These are phyloP conservation scores for Rhododendron vialii DNA, from an alignment of 148 eudicot species.

Conservation along the genomic window DNA sequence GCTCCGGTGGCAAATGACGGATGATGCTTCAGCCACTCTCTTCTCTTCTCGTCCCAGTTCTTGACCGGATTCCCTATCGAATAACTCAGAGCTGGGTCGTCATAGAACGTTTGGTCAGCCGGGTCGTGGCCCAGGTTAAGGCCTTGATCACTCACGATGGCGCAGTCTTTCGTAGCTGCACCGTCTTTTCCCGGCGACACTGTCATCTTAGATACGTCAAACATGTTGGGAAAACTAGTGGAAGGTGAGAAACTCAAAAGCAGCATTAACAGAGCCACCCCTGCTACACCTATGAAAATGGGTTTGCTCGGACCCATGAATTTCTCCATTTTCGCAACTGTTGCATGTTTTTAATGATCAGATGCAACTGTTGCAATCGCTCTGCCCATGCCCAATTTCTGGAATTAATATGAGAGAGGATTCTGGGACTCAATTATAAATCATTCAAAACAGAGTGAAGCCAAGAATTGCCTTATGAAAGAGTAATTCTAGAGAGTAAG, in stretches of 20 bases:
- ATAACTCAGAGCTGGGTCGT: no score
- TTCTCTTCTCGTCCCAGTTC: no score
- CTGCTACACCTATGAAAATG: not conserved
- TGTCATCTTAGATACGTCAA: no score
- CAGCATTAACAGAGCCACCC: not conserved
- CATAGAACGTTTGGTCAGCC: no score
- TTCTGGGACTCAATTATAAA: not conserved
- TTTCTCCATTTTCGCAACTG: constrained; percentile 22
- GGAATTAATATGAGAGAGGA: not conserved
- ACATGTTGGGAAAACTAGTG: not conserved
- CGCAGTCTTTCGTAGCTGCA: no score
- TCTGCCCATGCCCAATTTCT: not conserved
- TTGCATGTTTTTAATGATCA: not conserved
- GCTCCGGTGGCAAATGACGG: no score
- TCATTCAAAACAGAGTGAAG: not conserved
- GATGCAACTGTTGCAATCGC: no score
- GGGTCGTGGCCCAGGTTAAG: no score
- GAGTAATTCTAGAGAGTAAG: not conserved
- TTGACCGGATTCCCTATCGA: no score
- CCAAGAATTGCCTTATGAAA: not conserved
- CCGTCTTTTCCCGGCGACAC: no score
- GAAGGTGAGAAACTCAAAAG: not conserved
- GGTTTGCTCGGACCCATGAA: not conserved
- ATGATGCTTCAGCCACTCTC: no score
- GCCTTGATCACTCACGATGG: no score